These are phyloP conservation scores for Lithospermum erythrorhizon DNA, from an alignment of 257 asterid genomes.

Conservation along the genomic window DNA sequence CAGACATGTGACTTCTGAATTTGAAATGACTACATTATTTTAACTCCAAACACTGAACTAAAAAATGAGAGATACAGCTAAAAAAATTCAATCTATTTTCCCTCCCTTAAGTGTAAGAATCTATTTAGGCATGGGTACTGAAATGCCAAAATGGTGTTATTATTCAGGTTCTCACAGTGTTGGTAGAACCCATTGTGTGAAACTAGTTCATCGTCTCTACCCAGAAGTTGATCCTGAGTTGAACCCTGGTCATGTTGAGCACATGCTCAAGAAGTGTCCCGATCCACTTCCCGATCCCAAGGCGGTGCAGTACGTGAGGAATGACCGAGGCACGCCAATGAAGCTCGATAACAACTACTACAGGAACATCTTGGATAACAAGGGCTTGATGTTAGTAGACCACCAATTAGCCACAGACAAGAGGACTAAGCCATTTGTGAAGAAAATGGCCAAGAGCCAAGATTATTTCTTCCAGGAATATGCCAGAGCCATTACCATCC, in stretches of 20 bases:
- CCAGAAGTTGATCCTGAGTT: constrained; percentile 90
- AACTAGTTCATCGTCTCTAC: constrained; percentile 87
- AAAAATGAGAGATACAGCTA: no score
- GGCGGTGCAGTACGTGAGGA: constrained; percentile 96
- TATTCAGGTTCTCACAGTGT: constrained; percentile 85
- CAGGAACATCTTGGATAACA: constrained; percentile 79
- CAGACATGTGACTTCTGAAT: no score
- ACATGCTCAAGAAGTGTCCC: constrained; percentile 93
- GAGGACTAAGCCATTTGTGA: constrained; percentile 68
- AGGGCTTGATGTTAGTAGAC: constrained; percentile 73
- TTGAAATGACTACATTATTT: no score
- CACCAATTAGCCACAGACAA: constrained; percentile 69
- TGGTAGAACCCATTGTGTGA: constrained; percentile 90
- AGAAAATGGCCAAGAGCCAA: constrained; percentile 88
- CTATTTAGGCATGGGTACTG: no score
- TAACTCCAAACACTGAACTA: no score
- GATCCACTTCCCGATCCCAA: constrained; percentile 91
- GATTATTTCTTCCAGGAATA: constrained; percentile 71
- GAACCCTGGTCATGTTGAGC: constrained; percentile 68
- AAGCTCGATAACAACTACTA: constrained; percentile 83
- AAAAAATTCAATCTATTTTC: no score
- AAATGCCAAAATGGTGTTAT: background rate
- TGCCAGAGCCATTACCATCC: constrained; percentile 59
- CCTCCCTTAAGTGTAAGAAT: no score
- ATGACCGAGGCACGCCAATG: constrained; percentile 94